Evolutionary conservation across 2,329 filamentous ascomycete genomes (phyloP), one percentile per base, ranked within the genome.

Genomic region (Penicillium sp.): DNA sequence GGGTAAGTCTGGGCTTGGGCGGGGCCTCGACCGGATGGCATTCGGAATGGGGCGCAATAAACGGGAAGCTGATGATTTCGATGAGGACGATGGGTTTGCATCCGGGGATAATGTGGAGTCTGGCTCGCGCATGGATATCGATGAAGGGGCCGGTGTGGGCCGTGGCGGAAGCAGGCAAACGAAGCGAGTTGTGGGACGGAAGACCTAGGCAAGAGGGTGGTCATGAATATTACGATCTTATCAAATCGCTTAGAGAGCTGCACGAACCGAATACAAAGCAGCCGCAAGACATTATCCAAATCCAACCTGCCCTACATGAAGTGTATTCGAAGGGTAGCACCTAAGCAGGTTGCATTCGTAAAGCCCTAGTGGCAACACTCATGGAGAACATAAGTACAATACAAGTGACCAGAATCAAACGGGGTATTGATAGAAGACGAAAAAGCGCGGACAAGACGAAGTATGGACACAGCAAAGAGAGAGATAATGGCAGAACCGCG

Each of bases 21-120:
- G 58, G 40, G 56, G 61, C 31, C 36, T 55, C 5, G 57, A 55
- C 27, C 62, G 56, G 37, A 41, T 55, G 11, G 61, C 65, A 3
- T 62, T 50, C n/a, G 63, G 60, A 11, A 13, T 54, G 33, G 62
- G 69, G 27, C 66, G 74, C 4, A 78, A 76, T 58, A 79, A 79
- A 64, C 73, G 77, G 14, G 77, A 79, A 63, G 71, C 70, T 4
- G 75, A 76, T 54, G 74, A 77, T 56, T 69, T 74, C 33, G 72
- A 77, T 47, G 70, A 73, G 22, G 74, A 77, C 63, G 70, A 77
- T 66, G 74, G 73, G 11, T 75, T 69, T 54, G 73, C 73, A 24
- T 67, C 71, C 33, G 66, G 66, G 4, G 66, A 69, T 53, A 67
- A 72, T 51, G 64, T 67, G 49, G 66, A 65, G 7, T 63, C 66